Evolutionary conservation across 495 filamentous ascomycete genomes (phyloP).

Genomic region (Penicillium pancosmium): DNA sequence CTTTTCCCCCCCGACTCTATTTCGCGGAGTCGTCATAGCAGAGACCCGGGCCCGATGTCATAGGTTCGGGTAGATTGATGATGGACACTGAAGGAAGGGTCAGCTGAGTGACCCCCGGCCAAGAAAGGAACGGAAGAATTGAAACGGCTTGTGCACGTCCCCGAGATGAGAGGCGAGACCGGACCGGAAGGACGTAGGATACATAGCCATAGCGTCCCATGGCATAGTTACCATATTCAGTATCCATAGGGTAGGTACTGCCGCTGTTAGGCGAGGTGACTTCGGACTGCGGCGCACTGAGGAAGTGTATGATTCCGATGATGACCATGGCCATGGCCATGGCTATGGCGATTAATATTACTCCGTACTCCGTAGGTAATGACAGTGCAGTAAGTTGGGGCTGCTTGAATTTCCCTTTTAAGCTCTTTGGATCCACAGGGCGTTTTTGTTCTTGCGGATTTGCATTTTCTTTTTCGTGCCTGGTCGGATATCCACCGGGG

Average conservation of each 20-base stretch:
- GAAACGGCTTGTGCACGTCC: not conserved
- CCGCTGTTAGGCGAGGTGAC: conserved; percentile 1
- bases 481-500: conserved; percentile 19
- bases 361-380: too few relatives aligned
- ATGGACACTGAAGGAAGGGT: not conserved
- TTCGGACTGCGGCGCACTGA: not conserved
- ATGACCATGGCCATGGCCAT: too few relatives aligned
- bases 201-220: not conserved
- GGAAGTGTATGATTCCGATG: not conserved
- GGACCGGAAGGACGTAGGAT: not conserved
- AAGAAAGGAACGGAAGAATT: conserved; percentile 6
- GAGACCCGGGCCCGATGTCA: not conserved
- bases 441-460: not conserved
- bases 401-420: conserved; percentile 20
- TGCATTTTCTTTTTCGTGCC: not conserved
- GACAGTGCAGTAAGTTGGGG: not conserved
- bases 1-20: not conserved
- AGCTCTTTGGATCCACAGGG: conserved; percentile 14
- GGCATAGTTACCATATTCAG: not conserved
- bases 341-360: too few relatives aligned
- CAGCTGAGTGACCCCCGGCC: conserved; percentile 3
- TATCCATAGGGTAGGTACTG: conserved; percentile 3
- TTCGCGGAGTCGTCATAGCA: not conserved
- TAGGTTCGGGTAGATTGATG: not conserved
- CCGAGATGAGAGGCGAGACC: too few relatives aligned